phyloP scores from a whole-genome alignment of 2,329 filamentous ascomycete species.

The Microsporum ferrugineum region DNA sequence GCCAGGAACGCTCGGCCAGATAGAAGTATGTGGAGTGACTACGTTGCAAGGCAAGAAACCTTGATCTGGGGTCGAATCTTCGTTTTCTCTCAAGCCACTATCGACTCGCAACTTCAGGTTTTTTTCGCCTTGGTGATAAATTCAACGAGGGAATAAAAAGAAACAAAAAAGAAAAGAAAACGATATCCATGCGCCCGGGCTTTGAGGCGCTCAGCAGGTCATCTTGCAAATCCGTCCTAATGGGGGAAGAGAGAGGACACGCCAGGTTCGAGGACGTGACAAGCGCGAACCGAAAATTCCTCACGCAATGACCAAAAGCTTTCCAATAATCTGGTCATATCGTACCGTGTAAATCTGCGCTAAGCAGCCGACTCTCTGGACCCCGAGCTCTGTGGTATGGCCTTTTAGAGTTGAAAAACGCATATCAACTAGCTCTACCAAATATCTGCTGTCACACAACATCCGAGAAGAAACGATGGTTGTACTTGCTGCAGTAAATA shows the following conservation, averaged over 20 bases:
- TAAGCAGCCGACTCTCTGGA: neutral
- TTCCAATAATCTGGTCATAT: neutral
- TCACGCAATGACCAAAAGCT: neutral
- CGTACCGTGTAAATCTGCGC: neutral
- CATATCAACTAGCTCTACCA: neutral
- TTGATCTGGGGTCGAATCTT: conserved; percentile 1
- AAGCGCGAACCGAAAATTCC: neutral
- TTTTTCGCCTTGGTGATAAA: neutral
- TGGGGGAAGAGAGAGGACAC: neutral
- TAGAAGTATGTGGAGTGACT: neutral
- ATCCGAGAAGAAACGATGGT: neutral
- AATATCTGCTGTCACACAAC: neutral
- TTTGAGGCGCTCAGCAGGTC: neutral
- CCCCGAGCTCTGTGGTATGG: neutral
- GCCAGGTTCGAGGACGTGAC: neutral
- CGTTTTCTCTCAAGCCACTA: neutral
- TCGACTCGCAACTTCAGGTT: conserved; percentile 1
- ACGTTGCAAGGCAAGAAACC: neutral
- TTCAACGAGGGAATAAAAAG: neutral
- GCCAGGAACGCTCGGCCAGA: neutral
- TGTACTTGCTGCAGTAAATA: neutral
- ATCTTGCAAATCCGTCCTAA: neutral
- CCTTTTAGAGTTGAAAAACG: neutral
- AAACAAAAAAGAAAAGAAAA: conserved; percentile 1
- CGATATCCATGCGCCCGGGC: conserved; percentile 2